Conservation (phyloP, 805 yeast species). For the Lipomyces kockii region DNA sequence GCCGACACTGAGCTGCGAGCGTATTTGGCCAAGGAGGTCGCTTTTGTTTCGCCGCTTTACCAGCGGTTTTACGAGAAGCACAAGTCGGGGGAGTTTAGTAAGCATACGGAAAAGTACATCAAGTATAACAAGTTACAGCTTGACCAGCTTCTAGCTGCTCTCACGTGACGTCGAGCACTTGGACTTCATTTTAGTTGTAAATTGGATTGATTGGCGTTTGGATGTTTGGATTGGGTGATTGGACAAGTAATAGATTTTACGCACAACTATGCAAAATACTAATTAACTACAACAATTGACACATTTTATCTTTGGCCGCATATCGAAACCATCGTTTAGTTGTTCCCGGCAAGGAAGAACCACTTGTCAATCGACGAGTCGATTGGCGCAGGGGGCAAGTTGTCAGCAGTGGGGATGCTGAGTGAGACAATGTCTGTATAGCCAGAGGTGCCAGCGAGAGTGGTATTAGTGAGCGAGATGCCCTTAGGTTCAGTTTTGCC, state of each 20-base stretch:
- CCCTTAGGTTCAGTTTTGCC: slow-evolving; percentile 67
- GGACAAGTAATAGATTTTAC: not conserved
- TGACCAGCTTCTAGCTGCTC: slow-evolving; percentile 47
- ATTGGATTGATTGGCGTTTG: not conserved
- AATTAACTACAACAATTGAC: not conserved
- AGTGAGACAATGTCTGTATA: slow-evolving; percentile 53
- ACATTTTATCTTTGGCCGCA: not conserved
- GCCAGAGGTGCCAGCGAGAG: slow-evolving; percentile 62
- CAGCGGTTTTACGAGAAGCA: slow-evolving; percentile 82
- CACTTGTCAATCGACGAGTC: slow-evolving; percentile 97
- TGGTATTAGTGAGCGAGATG: slow-evolving; percentile 75
- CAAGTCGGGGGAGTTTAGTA: slow-evolving; percentile 68
- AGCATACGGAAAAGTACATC: slow-evolving; percentile 70
- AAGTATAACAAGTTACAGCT: slow-evolving; percentile 52
- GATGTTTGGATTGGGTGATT: not conserved
- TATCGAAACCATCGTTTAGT: slow-evolving; percentile 11
- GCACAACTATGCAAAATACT: not conserved
- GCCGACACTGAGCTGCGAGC: slow-evolving; percentile 69
- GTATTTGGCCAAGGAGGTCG: slow-evolving; percentile 68
- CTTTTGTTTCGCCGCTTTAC: slow-evolving; percentile 80
- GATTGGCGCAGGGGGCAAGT: slow-evolving; percentile 82
- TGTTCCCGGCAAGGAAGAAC: slow-evolving; percentile 79
- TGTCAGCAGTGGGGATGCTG: slow-evolving; percentile 63
- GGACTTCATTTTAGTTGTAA: not conserved
- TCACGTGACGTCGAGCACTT: slow-evolving; percentile 26